Base-by-base conservation (phyloP, 805 yeast genomes). In the Candida morakotiae region DNA sequence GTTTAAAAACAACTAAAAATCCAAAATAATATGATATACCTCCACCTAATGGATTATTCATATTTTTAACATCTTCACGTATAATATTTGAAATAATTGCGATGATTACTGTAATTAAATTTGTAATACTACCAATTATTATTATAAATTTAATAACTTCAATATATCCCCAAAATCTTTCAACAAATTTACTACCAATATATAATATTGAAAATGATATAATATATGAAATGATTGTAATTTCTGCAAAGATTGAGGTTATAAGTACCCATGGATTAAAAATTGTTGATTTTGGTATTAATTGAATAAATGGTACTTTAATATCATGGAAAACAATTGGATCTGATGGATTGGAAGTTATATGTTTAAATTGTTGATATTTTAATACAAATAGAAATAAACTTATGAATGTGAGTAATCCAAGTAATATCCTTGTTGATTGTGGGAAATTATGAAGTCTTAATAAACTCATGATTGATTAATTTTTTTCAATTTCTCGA, bases 181-280 rank as follows among this genome's bases (percentile, higher is more conserved):
- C 79, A 22, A 74, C 62, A 45, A 73, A 76, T 27, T 62, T 67
- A 28, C 70, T 52, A 11, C 76, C 65, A 22, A 61, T 52, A 35
- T 51, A 64, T 23, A 75, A 50, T 2, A 71, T 49, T 2, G 53
- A 37, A 3, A 56, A 42, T 0, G 77, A 67, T 4, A 72, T 37
- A 11, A 72, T 3, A 41, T 73, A 73, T 28, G 72, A 64, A 46
- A 75, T 50, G 2, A 75, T 33, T 6, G 75, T 60, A 5, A 71
- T 68, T 50, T 83, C 88, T 2, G 82, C 75, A 52, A 81, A 79
- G n/a, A 82, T 73, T 1, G 86, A 71, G 2, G 81, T 69, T 20
- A 75, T 52, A 2, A 82, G 47, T 1, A 83, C 83, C 82, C 85
- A 78, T 4, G 88, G 88, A 43, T 77, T 65, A 37, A 59, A 63